A percentile compares a stretch with the other conserved stretches of the same genome.
These are phyloP conservation scores for Chalciporus chontae DNA, from an alignment of 768 basidiomycete species.

Conservation along the genomic window DNA sequence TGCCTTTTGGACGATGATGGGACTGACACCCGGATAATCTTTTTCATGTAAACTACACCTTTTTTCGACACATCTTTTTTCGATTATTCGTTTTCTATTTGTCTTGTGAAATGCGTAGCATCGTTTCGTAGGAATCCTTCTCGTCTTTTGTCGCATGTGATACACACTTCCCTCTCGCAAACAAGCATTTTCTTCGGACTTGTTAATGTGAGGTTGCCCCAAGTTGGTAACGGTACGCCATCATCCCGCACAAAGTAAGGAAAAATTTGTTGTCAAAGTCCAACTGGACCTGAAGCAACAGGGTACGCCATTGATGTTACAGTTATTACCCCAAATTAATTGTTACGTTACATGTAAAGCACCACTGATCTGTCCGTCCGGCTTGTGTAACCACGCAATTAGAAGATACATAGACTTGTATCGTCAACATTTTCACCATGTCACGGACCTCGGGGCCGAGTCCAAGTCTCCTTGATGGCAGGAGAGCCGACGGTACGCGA, in stretches of 20 bases:
- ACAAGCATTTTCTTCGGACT: neutral
- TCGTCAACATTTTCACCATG: neutral
- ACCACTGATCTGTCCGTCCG: neutral
- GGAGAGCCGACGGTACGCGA: no score
- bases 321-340: no score
- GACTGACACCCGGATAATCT: conserved; percentile 27
- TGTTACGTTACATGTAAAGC: no score
- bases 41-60: conserved; percentile 23
- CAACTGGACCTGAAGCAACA: no score
- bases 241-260: no score
- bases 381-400: neutral
- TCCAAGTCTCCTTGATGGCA: no score
- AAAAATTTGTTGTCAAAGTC: no score
- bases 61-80: conserved; percentile 6
- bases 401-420: neutral
- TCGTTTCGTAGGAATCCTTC: conserved; percentile 20
- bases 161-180: neutral
- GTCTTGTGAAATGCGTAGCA: conserved; percentile 21
- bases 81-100: conserved; percentile 34
- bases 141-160: conserved; percentile 14
- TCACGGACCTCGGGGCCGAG: neutral
- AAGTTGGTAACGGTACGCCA: no score
- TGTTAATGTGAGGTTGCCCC: neutral
- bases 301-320: no score
- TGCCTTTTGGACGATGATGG: conserved; percentile 16